Evolutionary conservation across 371 early-diverging fungal species (phyloP).

Genomic region (Mucor piriformis): DNA sequence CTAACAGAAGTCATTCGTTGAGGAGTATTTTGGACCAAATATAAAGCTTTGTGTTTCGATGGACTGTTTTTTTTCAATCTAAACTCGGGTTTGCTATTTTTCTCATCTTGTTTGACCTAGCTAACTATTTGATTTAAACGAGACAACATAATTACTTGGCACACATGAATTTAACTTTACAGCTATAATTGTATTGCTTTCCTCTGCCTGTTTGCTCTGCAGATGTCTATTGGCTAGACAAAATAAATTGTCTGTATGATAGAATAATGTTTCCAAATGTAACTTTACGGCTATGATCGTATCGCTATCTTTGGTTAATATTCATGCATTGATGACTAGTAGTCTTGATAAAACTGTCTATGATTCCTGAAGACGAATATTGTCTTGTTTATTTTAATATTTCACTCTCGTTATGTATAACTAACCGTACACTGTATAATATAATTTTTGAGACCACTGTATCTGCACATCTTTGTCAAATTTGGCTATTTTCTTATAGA

Average conservation of each 20-base stretch:
- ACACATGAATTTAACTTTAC: constrained; percentile 19
- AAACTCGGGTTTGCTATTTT: too few relatives aligned
- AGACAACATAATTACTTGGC: constrained; percentile 17
- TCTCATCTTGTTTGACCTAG: too few relatives aligned
- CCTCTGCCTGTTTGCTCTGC: constrained; percentile 20
- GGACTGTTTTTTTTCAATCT: too few relatives aligned
- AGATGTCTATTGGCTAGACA: constrained; percentile 19
- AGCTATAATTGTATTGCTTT: constrained; percentile 20
- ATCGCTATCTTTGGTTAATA: constrained; percentile 22
- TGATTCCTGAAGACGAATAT: constrained; percentile 24
- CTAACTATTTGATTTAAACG: constrained; percentile 21
- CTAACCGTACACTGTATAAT: constrained; percentile 15
- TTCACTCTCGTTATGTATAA: constrained; percentile 22
- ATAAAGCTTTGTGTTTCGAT: too few relatives aligned
- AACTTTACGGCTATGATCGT: constrained; percentile 22
- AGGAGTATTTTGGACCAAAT: too few relatives aligned
- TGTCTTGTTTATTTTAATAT: constrained; percentile 23
- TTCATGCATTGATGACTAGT: constrained; percentile 20
- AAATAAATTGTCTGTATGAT: constrained; percentile 23
- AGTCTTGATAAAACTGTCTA: constrained; percentile 22
- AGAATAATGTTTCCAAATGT: constrained; percentile 20
- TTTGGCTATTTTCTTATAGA: constrained; percentile 18
- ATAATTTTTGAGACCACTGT: constrained; percentile 15
- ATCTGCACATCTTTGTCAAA: constrained; percentile 22
- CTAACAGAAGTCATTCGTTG: too few relatives aligned